Percentiles rank a stretch among this genome's conserved stretches.
Conservation (phyloP, 257 asterid species). For the Salvia rosmarinus region DNA sequence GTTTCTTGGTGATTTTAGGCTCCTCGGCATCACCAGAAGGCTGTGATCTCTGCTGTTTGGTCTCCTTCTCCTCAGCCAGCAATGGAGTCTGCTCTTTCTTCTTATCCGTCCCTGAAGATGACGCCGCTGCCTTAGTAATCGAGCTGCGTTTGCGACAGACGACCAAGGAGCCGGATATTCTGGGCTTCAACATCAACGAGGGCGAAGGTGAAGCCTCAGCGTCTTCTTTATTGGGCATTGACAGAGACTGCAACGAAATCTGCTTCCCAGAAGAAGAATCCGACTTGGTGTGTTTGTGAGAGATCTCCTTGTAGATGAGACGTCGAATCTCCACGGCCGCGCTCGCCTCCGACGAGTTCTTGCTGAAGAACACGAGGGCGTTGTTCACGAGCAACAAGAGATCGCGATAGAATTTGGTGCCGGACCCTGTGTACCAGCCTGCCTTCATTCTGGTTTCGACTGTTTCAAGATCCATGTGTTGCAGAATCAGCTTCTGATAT, state of each 20-base stretch:
- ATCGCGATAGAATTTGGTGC: constrained; percentile 66
- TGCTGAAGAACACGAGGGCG: constrained; percentile 62
- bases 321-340: constrained; percentile 59
- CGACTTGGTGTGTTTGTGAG: constrained; percentile 45
- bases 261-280: constrained; percentile 62
- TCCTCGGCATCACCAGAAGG: constrained; percentile 48
- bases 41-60: constrained; percentile 32
- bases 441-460: constrained; percentile 55
- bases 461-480: constrained; percentile 59
- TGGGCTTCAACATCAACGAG: constrained; percentile 56
- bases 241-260: constrained; percentile 48
- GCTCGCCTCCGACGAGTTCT: constrained; percentile 47
- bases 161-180: constrained; percentile 57
- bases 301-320: constrained; percentile 48
- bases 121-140: constrained; percentile 55
- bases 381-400: constrained; percentile 67
- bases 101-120: constrained; percentile 55
- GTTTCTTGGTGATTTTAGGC: constrained; percentile 65
- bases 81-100: constrained; percentile 47
- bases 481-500: constrained; percentile 51
- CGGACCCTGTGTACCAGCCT: constrained; percentile 53
- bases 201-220: constrained; percentile 46
- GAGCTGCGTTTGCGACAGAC: constrained; percentile 79
- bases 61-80: constrained; percentile 40
- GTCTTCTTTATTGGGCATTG: constrained; percentile 51